Conservation (phyloP, 2,329 filamentous ascomycete species). For the Ceratocystis alfenasii region DNA sequence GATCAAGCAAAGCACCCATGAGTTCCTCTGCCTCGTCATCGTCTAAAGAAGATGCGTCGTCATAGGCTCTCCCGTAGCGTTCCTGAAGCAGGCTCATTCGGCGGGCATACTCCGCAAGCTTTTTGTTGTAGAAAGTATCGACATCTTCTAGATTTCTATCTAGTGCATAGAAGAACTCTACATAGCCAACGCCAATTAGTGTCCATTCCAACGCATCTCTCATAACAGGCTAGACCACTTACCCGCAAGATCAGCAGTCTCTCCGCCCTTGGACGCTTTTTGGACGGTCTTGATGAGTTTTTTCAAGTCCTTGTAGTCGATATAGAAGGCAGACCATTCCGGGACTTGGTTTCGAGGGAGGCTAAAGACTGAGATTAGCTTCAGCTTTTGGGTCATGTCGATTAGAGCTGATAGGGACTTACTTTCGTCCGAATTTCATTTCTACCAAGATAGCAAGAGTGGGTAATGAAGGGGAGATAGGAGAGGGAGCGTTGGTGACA, state of each 20-base stretch:
- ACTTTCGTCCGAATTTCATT: conserved; percentile 56
- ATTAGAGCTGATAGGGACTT: conserved; percentile 27
- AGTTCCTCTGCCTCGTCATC: conserved; percentile 84
- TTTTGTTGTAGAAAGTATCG: conserved; percentile 93
- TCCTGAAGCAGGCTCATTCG: conserved; percentile 78
- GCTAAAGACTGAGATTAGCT: conserved; percentile 32
- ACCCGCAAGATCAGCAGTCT: conserved; percentile 83
- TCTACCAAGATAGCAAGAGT: not conserved
- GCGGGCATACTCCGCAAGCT: conserved; percentile 72
- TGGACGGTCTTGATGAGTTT: conserved; percentile 81
- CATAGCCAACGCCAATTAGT: conserved; percentile 23
- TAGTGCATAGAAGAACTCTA: conserved; percentile 93
- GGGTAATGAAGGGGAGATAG: not conserved
- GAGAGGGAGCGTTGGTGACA: conserved; percentile 9
- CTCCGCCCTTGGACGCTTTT: conserved; percentile 52
- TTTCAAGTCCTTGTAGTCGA: conserved; percentile 86
- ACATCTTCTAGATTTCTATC: conserved; percentile 97
- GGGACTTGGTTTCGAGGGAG: conserved; percentile 74
- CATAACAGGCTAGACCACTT: too few relatives aligned
- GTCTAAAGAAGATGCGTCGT: conserved; percentile 61
- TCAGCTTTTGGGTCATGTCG: not conserved
- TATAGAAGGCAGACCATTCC: conserved; percentile 73
- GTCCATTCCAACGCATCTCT: conserved; percentile 24
- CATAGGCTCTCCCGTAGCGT: conserved; percentile 65
- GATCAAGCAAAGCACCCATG: conserved; percentile 76